These are phyloP conservation scores for Phytophthora podocarpi DNA, from an alignment of 352 stramenopile species.

Conservation along the genomic window DNA sequence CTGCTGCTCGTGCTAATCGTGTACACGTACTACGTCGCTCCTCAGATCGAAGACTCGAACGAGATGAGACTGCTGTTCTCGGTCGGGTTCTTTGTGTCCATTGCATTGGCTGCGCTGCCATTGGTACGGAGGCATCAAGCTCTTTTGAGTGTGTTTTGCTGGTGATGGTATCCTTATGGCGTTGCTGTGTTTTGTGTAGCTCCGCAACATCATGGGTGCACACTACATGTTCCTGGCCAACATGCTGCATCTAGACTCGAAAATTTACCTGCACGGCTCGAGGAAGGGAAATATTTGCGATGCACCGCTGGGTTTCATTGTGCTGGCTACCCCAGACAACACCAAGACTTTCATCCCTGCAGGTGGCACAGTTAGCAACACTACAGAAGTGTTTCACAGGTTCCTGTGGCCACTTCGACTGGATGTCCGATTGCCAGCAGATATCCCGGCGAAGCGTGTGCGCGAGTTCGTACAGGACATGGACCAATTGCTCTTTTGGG, in stretches of 20 bases:
- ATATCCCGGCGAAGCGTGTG: conserved; percentile 38
- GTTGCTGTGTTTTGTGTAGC: conserved; percentile 29
- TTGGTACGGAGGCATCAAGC: conserved; percentile 38
- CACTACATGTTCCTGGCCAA: conserved; percentile 84
- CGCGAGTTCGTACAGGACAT: conserved; percentile 71
- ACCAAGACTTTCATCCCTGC: conserved; percentile 75
- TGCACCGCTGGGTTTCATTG: conserved; percentile 69
- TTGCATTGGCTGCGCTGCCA: conserved; percentile 58
- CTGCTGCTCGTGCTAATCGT: conserved; percentile 71
- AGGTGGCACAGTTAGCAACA: conserved; percentile 52
- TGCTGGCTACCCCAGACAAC: conserved; percentile 59
- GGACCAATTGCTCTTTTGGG: conserved; percentile 58
- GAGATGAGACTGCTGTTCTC: conserved; percentile 61
- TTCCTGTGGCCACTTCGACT: conserved; percentile 62
- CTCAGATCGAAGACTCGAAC: conserved; percentile 57
- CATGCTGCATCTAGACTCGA: conserved; percentile 64
- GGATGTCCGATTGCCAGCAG: conserved; percentile 48
- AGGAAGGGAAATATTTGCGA: conserved; percentile 57
- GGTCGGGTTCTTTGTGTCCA: conserved; percentile 72
- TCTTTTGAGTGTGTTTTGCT: neutral
- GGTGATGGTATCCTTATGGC: neutral
- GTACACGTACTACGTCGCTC: conserved; percentile 75
- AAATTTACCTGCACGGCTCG: conserved; percentile 49
- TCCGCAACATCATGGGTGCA: conserved; percentile 72
- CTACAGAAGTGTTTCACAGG: conserved; percentile 56